Evolutionary conservation across 2,329 filamentous ascomycete species (phyloP).

Genomic region (Trichoderma arundinaceum): DNA sequence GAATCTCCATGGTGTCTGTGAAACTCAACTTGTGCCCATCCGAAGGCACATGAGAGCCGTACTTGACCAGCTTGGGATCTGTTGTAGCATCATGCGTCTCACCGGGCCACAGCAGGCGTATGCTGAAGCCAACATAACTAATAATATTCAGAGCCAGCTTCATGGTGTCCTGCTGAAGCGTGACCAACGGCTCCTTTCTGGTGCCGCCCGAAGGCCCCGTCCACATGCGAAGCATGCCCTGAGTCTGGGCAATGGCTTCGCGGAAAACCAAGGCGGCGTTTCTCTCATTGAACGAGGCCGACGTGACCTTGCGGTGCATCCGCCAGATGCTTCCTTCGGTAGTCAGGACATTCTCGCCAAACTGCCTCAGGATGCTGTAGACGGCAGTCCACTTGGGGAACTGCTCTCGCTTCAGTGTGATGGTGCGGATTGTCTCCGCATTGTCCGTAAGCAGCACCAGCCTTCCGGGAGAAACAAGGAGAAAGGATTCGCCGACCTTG

Average conservation of each 20-base stretch:
- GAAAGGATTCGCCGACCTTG: conserved; percentile 65
- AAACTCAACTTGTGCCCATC: conserved; percentile 69
- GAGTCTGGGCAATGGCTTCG: conserved; percentile 66
- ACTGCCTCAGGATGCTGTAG: conserved; percentile 51
- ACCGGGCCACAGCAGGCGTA: conserved; percentile 66
- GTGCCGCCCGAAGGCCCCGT: conserved; percentile 42
- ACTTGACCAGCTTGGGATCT: conserved; percentile 56
- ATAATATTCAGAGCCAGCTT: conserved; percentile 61
- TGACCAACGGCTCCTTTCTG: conserved; percentile 53
- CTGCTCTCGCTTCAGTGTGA: conserved; percentile 68
- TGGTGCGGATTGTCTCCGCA: conserved; percentile 68
- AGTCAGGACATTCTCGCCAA: conserved; percentile 73
- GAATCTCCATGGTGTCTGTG: conserved; percentile 63
- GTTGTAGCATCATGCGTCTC: conserved; percentile 54
- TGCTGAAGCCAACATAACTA: conserved; percentile 73
- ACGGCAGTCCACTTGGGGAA: conserved; percentile 60
- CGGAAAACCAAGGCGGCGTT: conserved; percentile 72
- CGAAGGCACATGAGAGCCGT: conserved; percentile 52
- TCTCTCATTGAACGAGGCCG: conserved; percentile 76
- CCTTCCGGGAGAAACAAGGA: conserved; percentile 64
- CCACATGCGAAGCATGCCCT: conserved; percentile 66
- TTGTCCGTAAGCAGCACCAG: conserved; percentile 64
- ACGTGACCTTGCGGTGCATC: conserved; percentile 73
- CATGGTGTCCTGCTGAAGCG: conserved; percentile 70
- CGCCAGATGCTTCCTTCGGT: conserved; percentile 74